These are phyloP conservation scores for Komagataella populi DNA, from an alignment of 805 yeast genomes.

Conservation along the genomic window DNA sequence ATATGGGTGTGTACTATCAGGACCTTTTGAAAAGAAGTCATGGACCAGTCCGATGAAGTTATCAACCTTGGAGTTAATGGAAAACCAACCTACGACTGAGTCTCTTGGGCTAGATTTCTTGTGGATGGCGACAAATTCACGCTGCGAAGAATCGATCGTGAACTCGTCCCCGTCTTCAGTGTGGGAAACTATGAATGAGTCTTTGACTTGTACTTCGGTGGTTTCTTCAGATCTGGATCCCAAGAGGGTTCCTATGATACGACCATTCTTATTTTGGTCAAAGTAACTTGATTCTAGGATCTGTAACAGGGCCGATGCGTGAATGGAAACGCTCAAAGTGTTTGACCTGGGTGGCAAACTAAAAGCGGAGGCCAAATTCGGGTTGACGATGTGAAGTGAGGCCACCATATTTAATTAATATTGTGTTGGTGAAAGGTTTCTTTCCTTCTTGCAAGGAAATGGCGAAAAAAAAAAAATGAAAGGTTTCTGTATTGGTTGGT, in stretches of 20 bases:
- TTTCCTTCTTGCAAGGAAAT: background rate
- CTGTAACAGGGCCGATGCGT: constrained; percentile 62
- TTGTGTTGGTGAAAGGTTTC: background rate
- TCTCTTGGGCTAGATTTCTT: constrained; percentile 71
- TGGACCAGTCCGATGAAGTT: constrained; percentile 66
- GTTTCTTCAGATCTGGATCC: constrained; percentile 83
- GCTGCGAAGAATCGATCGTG: constrained; percentile 61
- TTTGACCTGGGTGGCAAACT: constrained; percentile 13
- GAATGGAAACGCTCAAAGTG: constrained; percentile 36
- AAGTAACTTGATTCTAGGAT: constrained; percentile 59
- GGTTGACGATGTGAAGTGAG: constrained; percentile 26
- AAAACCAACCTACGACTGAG: constrained; percentile 78
- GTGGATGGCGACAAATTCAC: constrained; percentile 54
- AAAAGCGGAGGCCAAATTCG: constrained; percentile 27
- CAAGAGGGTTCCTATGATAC: constrained; percentile 72
- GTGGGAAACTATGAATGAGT: constrained; percentile 74
- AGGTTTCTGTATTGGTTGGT: background rate
- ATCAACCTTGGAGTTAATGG: constrained; percentile 44
- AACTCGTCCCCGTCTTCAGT: constrained; percentile 63
- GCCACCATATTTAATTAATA: background rate
- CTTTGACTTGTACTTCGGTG: constrained; percentile 53
- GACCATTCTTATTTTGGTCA: constrained; percentile 27
- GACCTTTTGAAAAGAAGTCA: constrained; percentile 61
- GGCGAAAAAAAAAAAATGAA: background rate
- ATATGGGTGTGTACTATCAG: constrained; percentile 56